Conservation (phyloP, 768 basidiomycete species). For the Ramaria sp. region DNA sequence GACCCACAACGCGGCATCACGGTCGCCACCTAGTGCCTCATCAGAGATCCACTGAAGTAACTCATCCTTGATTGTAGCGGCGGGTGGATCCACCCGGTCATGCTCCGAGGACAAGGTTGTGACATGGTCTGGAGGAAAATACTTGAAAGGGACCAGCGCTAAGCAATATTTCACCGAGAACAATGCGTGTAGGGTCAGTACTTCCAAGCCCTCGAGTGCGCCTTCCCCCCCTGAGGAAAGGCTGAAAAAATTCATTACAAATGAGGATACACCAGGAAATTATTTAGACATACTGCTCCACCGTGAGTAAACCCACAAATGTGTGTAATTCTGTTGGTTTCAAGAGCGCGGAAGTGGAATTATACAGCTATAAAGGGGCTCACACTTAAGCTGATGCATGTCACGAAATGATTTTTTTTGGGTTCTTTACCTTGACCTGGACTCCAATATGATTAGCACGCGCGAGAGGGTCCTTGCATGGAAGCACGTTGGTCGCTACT, state of each 20-base stretch:
- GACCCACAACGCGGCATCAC: slow-evolving; percentile 64
- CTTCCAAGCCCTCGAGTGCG: background rate
- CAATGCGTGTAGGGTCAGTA: background rate
- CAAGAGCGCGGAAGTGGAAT: slow-evolving; percentile 32
- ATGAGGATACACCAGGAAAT: background rate
- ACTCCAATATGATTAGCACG: background rate
- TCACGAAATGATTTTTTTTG: background rate
- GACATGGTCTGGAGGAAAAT: slow-evolving; percentile 10
- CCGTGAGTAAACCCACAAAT: slow-evolving; percentile 65
- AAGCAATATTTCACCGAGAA: background rate
- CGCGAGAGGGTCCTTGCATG: background rate
- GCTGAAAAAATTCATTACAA: background rate
- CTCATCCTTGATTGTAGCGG: slow-evolving; percentile 30
- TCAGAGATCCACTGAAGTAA: slow-evolving; percentile 66
- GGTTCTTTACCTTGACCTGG: background rate
- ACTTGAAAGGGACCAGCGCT: slow-evolving; percentile 11
- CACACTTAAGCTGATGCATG: background rate
- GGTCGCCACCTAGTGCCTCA: slow-evolving; percentile 59
- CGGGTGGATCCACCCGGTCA: background rate
- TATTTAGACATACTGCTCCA: slow-evolving; percentile 43
- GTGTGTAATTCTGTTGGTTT: slow-evolving; percentile 53
- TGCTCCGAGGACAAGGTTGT: background rate
- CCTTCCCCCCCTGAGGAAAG: background rate
- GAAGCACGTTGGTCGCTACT: background rate
- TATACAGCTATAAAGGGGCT: slow-evolving; percentile 45